phyloP scores from a whole-genome alignment of 2,329 filamentous ascomycete species.

The Dactylonectria estremocensis region DNA sequence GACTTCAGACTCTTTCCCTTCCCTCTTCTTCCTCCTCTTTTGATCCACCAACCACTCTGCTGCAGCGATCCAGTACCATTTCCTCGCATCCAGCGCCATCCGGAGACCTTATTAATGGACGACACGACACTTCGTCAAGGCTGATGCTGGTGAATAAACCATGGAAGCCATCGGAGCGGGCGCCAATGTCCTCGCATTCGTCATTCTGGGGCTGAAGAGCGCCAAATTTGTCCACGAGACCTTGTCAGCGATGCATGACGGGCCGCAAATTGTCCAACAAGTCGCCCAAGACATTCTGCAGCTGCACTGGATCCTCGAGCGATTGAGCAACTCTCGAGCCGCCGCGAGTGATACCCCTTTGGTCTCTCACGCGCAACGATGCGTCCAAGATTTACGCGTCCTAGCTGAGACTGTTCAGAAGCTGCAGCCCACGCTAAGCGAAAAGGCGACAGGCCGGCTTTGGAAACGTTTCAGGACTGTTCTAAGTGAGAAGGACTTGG shows the following conservation, averaged over 20 bases:
- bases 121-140: not conserved
- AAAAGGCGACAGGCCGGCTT: constrained; percentile 3
- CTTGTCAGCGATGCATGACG: constrained; percentile 30
- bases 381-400: constrained; percentile 15
- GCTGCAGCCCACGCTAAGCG: constrained; percentile 4
- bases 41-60: not conserved
- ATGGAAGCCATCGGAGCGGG: constrained; percentile 35
- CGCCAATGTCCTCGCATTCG: constrained; percentile 35
- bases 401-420: constrained; percentile 13
- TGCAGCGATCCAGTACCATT: not conserved
- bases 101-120: not conserved
- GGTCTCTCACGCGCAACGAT: not conserved
- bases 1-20: not conserved
- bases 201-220: constrained; percentile 25
- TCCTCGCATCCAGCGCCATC: not conserved
- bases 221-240: constrained; percentile 27
- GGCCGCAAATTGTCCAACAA: constrained; percentile 25
- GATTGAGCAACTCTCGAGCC: constrained; percentile 2
- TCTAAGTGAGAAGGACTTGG: constrained; percentile 19
- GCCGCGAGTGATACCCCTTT: constrained; percentile 2
- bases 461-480: constrained; percentile 28
- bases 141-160: not conserved
- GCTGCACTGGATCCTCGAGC: constrained; percentile 27
- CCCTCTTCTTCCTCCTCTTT: not conserved
- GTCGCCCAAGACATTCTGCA: constrained; percentile 11